These are phyloP conservation scores for Friedmanniomyces simplex DNA, from an alignment of 495 filamentous ascomycete species.

Conservation along the genomic window DNA sequence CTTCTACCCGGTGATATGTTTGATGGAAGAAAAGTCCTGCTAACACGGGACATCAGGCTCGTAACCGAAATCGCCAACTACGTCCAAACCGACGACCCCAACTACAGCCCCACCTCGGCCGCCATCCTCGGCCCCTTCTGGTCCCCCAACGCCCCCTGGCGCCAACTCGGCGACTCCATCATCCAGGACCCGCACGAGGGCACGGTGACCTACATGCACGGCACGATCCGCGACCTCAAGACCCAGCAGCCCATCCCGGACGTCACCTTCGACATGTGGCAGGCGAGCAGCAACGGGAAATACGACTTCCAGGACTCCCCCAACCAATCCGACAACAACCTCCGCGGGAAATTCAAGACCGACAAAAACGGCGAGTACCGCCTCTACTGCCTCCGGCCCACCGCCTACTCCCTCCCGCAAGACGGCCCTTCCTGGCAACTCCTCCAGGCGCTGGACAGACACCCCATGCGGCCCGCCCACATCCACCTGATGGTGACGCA, in stretches of 20 bases:
- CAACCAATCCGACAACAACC: slow-evolving; percentile 64
- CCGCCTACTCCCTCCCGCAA: slow-evolving; percentile 66
- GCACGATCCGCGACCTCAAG: slow-evolving; percentile 58
- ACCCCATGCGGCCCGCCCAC: slow-evolving; percentile 34
- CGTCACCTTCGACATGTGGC: slow-evolving; percentile 79
- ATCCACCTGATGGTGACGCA: slow-evolving; percentile 35
- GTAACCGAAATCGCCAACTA: slow-evolving; percentile 82
- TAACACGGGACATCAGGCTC: slow-evolving; percentile 39
- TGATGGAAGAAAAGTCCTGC: no score
- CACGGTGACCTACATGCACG: slow-evolving; percentile 63
- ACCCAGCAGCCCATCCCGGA: slow-evolving; percentile 58
- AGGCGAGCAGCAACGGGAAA: slow-evolving; percentile 71
- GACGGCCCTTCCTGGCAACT: slow-evolving; percentile 65
- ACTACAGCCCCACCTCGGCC: slow-evolving; percentile 63
- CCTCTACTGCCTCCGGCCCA: slow-evolving; percentile 77
- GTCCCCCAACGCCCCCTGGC: slow-evolving; percentile 73
- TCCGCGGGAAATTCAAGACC: slow-evolving; percentile 71
- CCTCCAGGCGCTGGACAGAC: slow-evolving; percentile 61
- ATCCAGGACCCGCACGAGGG: slow-evolving; percentile 58
- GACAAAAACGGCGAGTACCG: slow-evolving; percentile 66
- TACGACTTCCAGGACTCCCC: slow-evolving; percentile 85
- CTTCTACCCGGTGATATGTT: background rate
- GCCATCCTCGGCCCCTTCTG: slow-evolving; percentile 83
- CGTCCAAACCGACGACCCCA: slow-evolving; percentile 53
- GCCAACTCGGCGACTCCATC: slow-evolving; percentile 56